Percentiles rank a stretch among this genome's conserved stretches.
phyloP scores from a whole-genome alignment of 352 stramenopile genomes.

The Phytophthora podocarpi region DNA sequence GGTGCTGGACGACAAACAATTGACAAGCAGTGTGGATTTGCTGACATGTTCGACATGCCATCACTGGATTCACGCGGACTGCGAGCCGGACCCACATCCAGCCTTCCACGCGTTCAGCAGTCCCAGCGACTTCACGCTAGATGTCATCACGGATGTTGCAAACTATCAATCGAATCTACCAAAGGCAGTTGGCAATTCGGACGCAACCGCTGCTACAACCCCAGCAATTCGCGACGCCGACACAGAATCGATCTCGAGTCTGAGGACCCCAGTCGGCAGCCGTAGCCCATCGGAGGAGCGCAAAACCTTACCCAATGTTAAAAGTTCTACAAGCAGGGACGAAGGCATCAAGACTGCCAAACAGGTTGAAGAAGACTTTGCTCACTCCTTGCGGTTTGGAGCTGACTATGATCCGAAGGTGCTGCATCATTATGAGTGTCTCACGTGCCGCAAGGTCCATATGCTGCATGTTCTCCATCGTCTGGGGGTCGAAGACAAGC shows the following conservation, averaged over 20 bases:
- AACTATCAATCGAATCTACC: conserved; percentile 11
- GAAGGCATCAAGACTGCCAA: conserved; percentile 52
- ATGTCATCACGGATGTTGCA: conserved; percentile 45
- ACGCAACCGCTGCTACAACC: neutral
- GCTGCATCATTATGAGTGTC: conserved; percentile 85
- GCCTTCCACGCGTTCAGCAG: conserved; percentile 48
- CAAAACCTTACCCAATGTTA: conserved; percentile 11
- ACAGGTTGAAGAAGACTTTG: conserved; percentile 69
- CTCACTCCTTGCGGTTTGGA: conserved; percentile 63
- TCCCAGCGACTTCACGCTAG: conserved; percentile 54
- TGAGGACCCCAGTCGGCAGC: conserved; percentile 23
- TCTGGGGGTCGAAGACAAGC: conserved; percentile 75
- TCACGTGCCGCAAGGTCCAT: conserved; percentile 77
- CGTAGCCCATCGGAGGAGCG: conserved; percentile 32
- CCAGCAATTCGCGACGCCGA: conserved; percentile 15
- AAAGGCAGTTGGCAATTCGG: neutral
- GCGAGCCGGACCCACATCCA: conserved; percentile 73
- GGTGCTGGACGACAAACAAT: conserved; percentile 48
- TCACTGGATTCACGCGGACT: conserved; percentile 83
- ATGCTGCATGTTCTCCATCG: conserved; percentile 75
- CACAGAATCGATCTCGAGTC: conserved; percentile 14
- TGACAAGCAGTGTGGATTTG: conserved; percentile 55
- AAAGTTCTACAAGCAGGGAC: conserved; percentile 19
- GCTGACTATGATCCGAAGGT: conserved; percentile 67
- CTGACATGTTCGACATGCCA: conserved; percentile 78